Percentiles rank a stretch among this genome's conserved stretches.
Conservation (phyloP, 352 stramenopile species). For the Globisporangium carolinianum region DNA sequence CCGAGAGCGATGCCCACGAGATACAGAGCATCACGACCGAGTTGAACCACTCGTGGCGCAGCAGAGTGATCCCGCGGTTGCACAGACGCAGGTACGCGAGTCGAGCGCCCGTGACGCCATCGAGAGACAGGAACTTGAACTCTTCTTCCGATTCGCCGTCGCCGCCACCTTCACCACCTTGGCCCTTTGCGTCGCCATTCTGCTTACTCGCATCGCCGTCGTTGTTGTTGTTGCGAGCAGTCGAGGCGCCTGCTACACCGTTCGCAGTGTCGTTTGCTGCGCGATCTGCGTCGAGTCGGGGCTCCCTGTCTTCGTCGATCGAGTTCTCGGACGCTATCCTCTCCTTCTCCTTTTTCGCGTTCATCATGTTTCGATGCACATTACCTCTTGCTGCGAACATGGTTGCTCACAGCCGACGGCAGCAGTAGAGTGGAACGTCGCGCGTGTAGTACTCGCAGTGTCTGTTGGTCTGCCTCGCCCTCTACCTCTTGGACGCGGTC, state of each 20-base stretch:
- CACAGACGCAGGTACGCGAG: constrained; percentile 26
- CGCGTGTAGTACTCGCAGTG: too few species aligned
- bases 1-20: constrained; percentile 71
- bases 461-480: too few species aligned
- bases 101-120: constrained; percentile 22
- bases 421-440: background rate
- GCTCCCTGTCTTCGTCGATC: constrained; percentile 11
- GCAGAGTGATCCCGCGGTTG: constrained; percentile 35
- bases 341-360: constrained; percentile 12
- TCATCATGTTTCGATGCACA: constrained; percentile 18
- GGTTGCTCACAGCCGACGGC: background rate
- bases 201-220: background rate
- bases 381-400: constrained; percentile 22
- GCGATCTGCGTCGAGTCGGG: constrained; percentile 9
- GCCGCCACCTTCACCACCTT: background rate
- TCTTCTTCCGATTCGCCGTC: constrained; percentile 17
- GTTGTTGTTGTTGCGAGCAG: constrained; percentile 1
- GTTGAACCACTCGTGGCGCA: constrained; percentile 55
- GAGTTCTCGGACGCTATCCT: constrained; percentile 6
- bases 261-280: background rate
- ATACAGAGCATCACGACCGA: constrained; percentile 71
- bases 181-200: background rate
- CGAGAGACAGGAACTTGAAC: constrained; percentile 26
- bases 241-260: background rate
- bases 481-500: too few species aligned